Evolutionary conservation across 2,329 filamentous ascomycete genomes (phyloP), one percentile per base, ranked within the genome.

Genomic region (Teratosphaeria gauchensis): DNA sequence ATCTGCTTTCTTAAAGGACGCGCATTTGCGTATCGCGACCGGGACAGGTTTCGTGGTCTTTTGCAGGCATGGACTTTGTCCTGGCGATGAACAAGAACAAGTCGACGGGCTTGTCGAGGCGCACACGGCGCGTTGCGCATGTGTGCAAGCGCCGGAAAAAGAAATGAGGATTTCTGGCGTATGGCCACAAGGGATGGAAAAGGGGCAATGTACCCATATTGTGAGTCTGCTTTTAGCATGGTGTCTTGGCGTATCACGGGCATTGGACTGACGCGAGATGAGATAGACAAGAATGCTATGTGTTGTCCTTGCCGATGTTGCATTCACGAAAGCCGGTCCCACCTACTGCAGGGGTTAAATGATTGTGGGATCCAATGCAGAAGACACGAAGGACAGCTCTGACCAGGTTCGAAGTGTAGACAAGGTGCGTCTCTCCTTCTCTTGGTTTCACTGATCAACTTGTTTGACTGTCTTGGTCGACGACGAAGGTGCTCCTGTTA

Each of bases 131-230:
- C 35, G 14, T 42, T 16, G 11, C 12, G 35, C 35, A 42, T 2
- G 7, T 16, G 12, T 16, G 12, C 35, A 5, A 21, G 28, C 24
- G 14, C 35, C 28, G 12, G 16, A 4, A 51, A 24, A n/a, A 7
- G 38, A 19, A 35, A 16, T 24, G 7, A 16, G 12, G n/a, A 51
- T 51, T 16, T 48, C n/a, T 53, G 68, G 67, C 68, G 62, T 48
- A 59, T 53, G 67, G 67, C 68, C 68, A 69, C 59, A 61, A 59
- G 67, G 69, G 68, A 68, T 68, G 68, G 69, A 70, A 66, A 70
- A 62, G 69, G 69, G 68, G 61, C 21, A 53, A 8, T 57, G 56
- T 57, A 55, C 32, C 53, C 35, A 57, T 21, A 60, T 19, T 19
- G 58, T 60, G 19, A 53, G 58, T 42, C 33, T 59, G 24, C 54